Evolutionary conservation across 169 alveolate genomes (phyloP).

Genomic region (Perkinsus marinus): DNA sequence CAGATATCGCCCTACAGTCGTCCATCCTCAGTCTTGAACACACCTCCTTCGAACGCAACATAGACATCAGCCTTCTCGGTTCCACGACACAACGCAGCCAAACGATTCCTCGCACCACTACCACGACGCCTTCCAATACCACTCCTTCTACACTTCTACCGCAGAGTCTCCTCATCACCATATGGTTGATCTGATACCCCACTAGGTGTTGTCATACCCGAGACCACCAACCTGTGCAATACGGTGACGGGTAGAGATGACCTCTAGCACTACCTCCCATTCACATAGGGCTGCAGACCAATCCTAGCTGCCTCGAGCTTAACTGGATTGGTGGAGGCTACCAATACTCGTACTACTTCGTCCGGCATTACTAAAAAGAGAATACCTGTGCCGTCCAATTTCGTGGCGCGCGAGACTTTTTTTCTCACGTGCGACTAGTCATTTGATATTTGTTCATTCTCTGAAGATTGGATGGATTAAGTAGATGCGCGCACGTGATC

Average conservation of each 20-base stretch:
- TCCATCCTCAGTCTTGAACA: background rate
- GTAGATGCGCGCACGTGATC: too few relatives aligned
- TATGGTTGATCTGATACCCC: background rate
- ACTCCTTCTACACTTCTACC: background rate
- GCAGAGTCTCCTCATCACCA: background rate
- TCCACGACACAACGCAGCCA: background rate
- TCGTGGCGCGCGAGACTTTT: background rate
- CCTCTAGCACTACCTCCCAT: background rate
- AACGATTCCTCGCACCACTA: too few relatives aligned
- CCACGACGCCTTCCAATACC: too few relatives aligned
- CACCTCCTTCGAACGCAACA: background rate
- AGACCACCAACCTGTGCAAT: background rate
- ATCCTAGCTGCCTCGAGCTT: background rate
- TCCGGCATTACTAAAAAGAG: background rate
- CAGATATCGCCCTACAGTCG: background rate
- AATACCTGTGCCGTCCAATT: background rate
- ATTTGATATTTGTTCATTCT: too few relatives aligned
- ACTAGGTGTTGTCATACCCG: background rate
- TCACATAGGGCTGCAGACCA: background rate
- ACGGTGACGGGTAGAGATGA: background rate
- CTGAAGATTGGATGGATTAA: too few relatives aligned
- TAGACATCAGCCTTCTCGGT: background rate
- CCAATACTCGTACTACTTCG: background rate
- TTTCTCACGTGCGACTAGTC: background rate
- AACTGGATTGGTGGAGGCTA: background rate